Base-by-base conservation (phyloP, 306 rosid species). In the Cucurbita argyrosperma region DNA sequence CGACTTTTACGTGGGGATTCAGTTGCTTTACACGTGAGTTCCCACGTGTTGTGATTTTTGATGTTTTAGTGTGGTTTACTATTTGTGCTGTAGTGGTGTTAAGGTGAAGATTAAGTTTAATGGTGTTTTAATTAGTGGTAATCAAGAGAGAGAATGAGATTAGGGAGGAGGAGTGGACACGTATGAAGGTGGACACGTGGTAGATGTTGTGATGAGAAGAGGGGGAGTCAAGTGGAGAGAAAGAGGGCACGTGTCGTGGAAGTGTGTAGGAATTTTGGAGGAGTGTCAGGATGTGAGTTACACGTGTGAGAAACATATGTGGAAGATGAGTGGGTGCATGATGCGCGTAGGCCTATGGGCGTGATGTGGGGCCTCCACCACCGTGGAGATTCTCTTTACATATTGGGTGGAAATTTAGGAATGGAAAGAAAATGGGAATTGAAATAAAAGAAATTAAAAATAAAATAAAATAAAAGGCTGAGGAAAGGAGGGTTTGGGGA, bases 1-100 rank as follows among this genome's bases (percentile, higher is more conserved):
- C 81, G 62, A 81, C 70, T 77, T 85, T 76, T 75, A 69, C 80
- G 83, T 82, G 86, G 84, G 76, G 76, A 74, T 35, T 55, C 52
- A 40, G 1, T 10, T 39, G 19, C 43, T 71, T 49, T 49, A 73
- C 89, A 82, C 86, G 84, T 76, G 81, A 67, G 54, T 39, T 38
- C 10, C n/a, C 76, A 72, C 64, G 64, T 72, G 76, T 72, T 54
- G 30, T 0, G 10, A 5, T 18, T n/a, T 15, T 53, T 16, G 2
- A 37, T 42, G 46, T 9, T 42, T 39, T 39, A 13, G 6, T 37
- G 0, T 10, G 2, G 5, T 40, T 63, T 63, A 61, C 11, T 2
- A 5, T 6, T 15, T 47, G 3, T 45, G 6, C 8, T 40, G 5
- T 5, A 40, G 43, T 6, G 45, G 0, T 40, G 6, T 40, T 40